phyloP scores from a whole-genome alignment of 805 yeast genomes.

The Metschnikowia similis region DNA sequence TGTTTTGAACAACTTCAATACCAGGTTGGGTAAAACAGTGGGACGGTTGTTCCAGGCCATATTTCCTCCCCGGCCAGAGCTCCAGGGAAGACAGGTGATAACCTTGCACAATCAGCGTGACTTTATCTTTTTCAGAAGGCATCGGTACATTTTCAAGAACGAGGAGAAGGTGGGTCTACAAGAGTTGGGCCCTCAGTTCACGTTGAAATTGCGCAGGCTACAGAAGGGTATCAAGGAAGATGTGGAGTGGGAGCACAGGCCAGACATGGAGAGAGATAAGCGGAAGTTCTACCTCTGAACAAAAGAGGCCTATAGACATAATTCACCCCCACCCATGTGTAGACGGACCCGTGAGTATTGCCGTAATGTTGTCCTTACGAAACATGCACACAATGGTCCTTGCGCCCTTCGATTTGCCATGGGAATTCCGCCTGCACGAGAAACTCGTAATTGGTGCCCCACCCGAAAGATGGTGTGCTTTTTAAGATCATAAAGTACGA shows the following conservation, averaged over 20 bases:
- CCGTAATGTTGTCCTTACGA: background rate
- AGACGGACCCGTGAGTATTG: background rate
- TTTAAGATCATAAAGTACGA: too few relatives aligned
- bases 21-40: slow-evolving; percentile 89
- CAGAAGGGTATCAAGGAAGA: slow-evolving; percentile 92
- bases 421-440: too few relatives aligned
- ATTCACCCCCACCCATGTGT: background rate
- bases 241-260: slow-evolving; percentile 92
- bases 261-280: slow-evolving; percentile 96
- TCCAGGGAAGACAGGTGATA: slow-evolving; percentile 92
- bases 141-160: slow-evolving; percentile 82
- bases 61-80: slow-evolving; percentile 90
- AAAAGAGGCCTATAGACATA: background rate
- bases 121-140: slow-evolving; percentile 91
- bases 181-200: slow-evolving; percentile 95
- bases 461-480: too few relatives aligned
- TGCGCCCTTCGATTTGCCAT: too few relatives aligned
- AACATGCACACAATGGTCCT: background rate
- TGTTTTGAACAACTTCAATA: slow-evolving; percentile 85
- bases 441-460: too few relatives aligned
- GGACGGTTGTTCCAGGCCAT: slow-evolving; percentile 88
- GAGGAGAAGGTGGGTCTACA: slow-evolving; percentile 93
- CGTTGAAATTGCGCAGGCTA: slow-evolving; percentile 78
- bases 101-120: slow-evolving; percentile 97
- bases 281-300: slow-evolving; percentile 75